These are phyloP conservation scores for Penicillium diatomitis DNA, from an alignment of 495 filamentous ascomycete species.

Conservation along the genomic window DNA sequence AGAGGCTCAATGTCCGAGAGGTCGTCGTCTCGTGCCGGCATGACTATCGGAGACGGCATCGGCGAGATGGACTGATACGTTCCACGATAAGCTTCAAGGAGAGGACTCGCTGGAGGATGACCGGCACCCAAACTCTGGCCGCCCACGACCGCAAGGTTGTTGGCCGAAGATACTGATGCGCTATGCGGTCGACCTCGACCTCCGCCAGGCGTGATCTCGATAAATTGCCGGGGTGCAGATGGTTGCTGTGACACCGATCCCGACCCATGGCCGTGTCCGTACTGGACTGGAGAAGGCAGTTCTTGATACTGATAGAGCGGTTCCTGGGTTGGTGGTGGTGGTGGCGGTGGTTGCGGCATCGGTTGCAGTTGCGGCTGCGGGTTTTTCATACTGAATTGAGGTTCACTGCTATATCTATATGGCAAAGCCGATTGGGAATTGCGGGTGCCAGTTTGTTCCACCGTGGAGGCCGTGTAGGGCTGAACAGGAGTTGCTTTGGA, in stretches of 20 bases:
- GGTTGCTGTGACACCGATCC: neutral
- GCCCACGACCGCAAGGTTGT: constrained; percentile 25
- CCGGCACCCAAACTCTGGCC: constrained; percentile 15
- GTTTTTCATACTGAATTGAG: constrained; percentile 8
- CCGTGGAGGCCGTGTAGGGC: constrained; percentile 15
- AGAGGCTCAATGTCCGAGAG: constrained; percentile 42
- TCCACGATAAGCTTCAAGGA: constrained; percentile 87
- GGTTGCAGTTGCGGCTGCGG: constrained; percentile 2
- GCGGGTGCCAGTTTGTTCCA: constrained; percentile 13
- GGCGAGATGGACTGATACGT: constrained; percentile 94
- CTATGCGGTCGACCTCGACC: constrained; percentile 26
- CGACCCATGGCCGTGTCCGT: neutral
- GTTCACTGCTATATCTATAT: constrained; percentile 13
- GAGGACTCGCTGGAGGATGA: constrained; percentile 63
- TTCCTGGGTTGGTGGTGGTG: constrained; percentile 11
- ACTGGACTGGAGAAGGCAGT: neutral
- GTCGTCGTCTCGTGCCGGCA: constrained; percentile 37
- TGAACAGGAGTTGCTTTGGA: constrained; percentile 27
- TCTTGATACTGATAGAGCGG: too few relatives aligned
- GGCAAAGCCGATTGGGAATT: constrained; percentile 13
- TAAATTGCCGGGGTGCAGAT: constrained; percentile 24
- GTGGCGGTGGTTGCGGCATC: constrained; percentile 11
- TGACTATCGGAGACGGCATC: constrained; percentile 70
- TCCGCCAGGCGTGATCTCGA: constrained; percentile 34
- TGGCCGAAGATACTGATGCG: constrained; percentile 32